Evolutionary conservation across 2,329 filamentous ascomycete genomes (phyloP), one percentile per base, ranked within the genome.

Genomic region (Verticillium tricorpus): DNA sequence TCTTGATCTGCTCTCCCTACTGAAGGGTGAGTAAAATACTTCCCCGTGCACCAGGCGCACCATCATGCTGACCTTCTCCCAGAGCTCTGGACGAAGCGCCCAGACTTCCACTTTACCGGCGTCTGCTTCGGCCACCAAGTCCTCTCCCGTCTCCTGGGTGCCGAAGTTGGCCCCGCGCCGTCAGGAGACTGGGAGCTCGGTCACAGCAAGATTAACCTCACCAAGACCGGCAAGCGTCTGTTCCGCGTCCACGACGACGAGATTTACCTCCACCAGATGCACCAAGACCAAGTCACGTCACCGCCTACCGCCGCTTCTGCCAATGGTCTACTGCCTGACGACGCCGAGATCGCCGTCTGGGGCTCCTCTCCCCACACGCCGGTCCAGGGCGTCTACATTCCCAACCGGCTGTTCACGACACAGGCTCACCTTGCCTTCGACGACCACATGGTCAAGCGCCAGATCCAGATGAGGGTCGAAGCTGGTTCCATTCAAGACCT

Each of bases 121-220:
- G 85, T 93, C 11, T 95, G 91, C 73, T 93, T 93, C 72, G 91
- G 91, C 6, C 91, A 94, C 69, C 91, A 94, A 73, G 87, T 95
- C 65, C 78, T 95, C 35, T 88, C 86, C 1, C 82, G 91, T 34
- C 89, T 91, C 1, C 73, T 92, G 62, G 90, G 87, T 6, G 84
- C 79, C n/a, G 84, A 85, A 65, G 88, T 93, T 2, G 87, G 81
- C 17, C 80, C 86, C 34, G 88, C 85, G 65, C 83, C 87, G 15
- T 74, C 78, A 19, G 87, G 88, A 8, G 76, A 83, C 28, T 95
- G 91, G 91, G 91, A 95, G 71, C 78, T 89, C 11, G 85, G 87
- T 34, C 90, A 93, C 34, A 83, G 82, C 63, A 78, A 83, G 25
- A 81, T 94, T 55, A 74, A 86, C 57, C 77, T 94, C 69, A 89